Evolutionary conservation across 805 yeast genomes (phyloP).

Genomic region (Schwanniomyces polymorphus): DNA sequence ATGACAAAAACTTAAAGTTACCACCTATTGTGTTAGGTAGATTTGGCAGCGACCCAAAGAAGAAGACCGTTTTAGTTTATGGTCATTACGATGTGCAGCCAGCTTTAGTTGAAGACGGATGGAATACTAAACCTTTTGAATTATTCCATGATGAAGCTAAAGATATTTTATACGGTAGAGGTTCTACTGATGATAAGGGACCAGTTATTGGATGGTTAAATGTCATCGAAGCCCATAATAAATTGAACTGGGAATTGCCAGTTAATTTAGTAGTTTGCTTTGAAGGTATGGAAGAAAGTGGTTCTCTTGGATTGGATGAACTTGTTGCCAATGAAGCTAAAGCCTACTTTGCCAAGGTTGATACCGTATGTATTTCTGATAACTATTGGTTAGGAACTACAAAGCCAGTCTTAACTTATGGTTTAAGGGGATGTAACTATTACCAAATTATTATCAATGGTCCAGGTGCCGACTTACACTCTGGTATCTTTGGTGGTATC

Average conservation of each 20-base stretch:
- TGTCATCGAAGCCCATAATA: constrained; percentile 85
- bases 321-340: constrained; percentile 79
- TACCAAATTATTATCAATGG: constrained; percentile 82
- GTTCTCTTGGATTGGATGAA: constrained; percentile 86
- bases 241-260: constrained; percentile 83
- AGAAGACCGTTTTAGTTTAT: constrained; percentile 87
- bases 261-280: constrained; percentile 91
- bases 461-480: constrained; percentile 96
- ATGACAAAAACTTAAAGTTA: constrained; percentile 60
- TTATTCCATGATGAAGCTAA: constrained; percentile 59
- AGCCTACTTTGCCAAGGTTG: constrained; percentile 80
- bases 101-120: constrained; percentile 87
- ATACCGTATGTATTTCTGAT: constrained; percentile 94
- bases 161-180: constrained; percentile 83
- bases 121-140: constrained; percentile 90
- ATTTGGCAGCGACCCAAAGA: constrained; percentile 75
- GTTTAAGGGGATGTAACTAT: constrained; percentile 94
- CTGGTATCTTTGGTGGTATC: constrained; percentile 96
- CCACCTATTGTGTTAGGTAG: constrained; percentile 96
- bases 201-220: constrained; percentile 98
- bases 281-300: constrained; percentile 99
- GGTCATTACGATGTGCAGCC: constrained; percentile 99
- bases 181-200: constrained; percentile 97
- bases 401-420: constrained; percentile 96
- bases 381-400: constrained; percentile 98